These are phyloP conservation scores for Fusarium sp. DNA, from an alignment of 2,329 filamentous ascomycete species.

Conservation along the genomic window DNA sequence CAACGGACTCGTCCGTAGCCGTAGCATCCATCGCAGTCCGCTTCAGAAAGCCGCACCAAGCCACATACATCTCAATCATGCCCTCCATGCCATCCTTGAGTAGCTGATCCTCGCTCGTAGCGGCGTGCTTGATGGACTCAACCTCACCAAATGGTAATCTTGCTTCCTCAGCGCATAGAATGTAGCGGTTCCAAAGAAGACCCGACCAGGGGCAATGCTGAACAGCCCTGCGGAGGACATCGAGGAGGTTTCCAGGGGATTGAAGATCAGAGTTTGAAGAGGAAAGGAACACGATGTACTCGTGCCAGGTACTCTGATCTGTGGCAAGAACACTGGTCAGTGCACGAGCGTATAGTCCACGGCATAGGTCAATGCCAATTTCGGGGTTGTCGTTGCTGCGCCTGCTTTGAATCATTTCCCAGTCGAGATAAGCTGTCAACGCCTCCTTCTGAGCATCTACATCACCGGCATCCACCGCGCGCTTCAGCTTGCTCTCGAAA, in stretches of 20 bases:
- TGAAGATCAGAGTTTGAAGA: conserved; percentile 55
- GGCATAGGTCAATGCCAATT: conserved; percentile 63
- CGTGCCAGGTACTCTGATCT: conserved; percentile 83
- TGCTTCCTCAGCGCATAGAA: conserved; percentile 85
- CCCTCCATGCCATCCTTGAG: conserved; percentile 89
- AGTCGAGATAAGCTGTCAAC: conserved; percentile 81
- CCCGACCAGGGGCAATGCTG: conserved; percentile 95
- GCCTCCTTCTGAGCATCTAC: conserved; percentile 63
- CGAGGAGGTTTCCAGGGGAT: conserved; percentile 64
- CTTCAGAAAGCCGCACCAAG: conserved; percentile 95
- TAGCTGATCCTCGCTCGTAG: conserved; percentile 86
- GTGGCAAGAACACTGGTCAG: conserved; percentile 76
- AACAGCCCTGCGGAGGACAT: conserved; percentile 83
- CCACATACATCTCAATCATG: conserved; percentile 89
- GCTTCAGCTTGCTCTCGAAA: conserved; percentile 74
- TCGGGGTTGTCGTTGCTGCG: conserved; percentile 59
- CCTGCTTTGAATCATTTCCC: conserved; percentile 77
- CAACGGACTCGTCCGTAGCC: conserved; percentile 83
- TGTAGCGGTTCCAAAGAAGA: conserved; percentile 88
- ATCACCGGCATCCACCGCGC: conserved; percentile 68
- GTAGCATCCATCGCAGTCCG: conserved; percentile 82
- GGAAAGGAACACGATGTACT: conserved; percentile 82
- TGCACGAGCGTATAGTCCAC: conserved; percentile 83
- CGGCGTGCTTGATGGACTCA: conserved; percentile 90
- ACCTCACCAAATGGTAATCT: conserved; percentile 82